phyloP scores from a whole-genome alignment of 768 basidiomycete genomes.

The Clitopilus passeckerianus region DNA sequence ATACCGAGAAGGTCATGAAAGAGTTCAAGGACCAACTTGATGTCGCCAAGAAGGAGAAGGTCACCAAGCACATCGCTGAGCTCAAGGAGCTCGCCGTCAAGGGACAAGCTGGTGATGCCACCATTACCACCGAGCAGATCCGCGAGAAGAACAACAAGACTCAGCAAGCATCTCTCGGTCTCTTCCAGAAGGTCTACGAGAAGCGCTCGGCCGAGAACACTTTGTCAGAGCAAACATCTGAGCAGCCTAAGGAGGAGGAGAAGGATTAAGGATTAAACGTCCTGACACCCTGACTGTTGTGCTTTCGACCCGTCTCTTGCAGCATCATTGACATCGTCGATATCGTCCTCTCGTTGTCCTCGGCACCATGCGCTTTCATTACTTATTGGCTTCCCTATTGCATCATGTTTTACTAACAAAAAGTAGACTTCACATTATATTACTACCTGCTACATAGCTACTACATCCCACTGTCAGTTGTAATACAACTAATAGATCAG shows the following conservation, averaged over 20 bases:
- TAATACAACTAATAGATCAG: neutral
- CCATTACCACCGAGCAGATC: conserved; percentile 80
- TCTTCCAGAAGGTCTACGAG: conserved; percentile 98
- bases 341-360: neutral
- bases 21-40: conserved; percentile 99
- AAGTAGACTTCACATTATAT: neutral
- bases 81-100: conserved; percentile 86
- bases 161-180: conserved; percentile 89
- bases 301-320: conserved; percentile 1
- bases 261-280: conserved; percentile 74
- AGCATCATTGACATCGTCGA: neutral
- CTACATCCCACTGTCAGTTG: neutral
- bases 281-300: conserved; percentile 3
- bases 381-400: neutral
- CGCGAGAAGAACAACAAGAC: conserved; percentile 92
- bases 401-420: neutral
- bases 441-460: neutral
- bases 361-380: neutral
- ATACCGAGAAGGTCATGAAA: conserved; percentile 96
- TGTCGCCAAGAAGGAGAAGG: conserved; percentile 89
- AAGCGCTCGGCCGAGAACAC: conserved; percentile 78
- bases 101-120: conserved; percentile 82
- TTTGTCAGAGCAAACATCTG: conserved; percentile 37
- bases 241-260: conserved; percentile 69
- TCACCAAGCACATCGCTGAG: conserved; percentile 79